Evolutionary conservation across 352 stramenopile species (phyloP).

Genomic region (Hyaloperonospora brassicae): DNA sequence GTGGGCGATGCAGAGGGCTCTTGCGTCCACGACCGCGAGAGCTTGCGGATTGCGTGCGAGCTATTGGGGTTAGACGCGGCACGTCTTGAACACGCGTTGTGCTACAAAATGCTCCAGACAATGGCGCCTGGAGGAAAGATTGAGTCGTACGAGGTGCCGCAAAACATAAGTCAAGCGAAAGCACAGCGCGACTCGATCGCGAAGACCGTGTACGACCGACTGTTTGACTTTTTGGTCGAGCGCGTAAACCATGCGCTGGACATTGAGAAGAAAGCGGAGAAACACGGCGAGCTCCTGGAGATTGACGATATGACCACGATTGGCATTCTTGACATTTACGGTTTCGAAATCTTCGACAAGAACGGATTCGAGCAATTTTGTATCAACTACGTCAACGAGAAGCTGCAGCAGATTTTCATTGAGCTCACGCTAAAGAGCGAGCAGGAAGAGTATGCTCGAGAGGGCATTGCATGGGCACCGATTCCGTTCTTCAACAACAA

Average conservation of each 20-base stretch:
- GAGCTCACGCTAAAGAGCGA: slow-evolving; percentile 85
- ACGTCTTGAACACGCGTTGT: slow-evolving; percentile 61
- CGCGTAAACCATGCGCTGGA: slow-evolving; percentile 82
- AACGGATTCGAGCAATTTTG: slow-evolving; percentile 94
- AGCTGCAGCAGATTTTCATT: slow-evolving; percentile 91
- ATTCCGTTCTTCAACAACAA: slow-evolving; percentile 93
- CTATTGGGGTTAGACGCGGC: slow-evolving; percentile 59
- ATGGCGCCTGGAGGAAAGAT: slow-evolving; percentile 80
- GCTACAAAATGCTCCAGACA: slow-evolving; percentile 80
- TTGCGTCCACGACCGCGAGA: slow-evolving; percentile 34
- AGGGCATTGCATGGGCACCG: slow-evolving; percentile 87
- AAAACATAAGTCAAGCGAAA: slow-evolving; percentile 80
- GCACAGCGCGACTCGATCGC: slow-evolving; percentile 93
- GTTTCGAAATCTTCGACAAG: slow-evolving; percentile 93
- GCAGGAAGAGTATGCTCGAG: slow-evolving; percentile 93
- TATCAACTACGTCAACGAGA: slow-evolving; percentile 94
- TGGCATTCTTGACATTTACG: slow-evolving; percentile 95
- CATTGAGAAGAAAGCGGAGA: slow-evolving; percentile 76
- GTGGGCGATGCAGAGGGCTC: slow-evolving; percentile 73
- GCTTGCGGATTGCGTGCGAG: slow-evolving; percentile 57
- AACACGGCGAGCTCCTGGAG: slow-evolving; percentile 66
- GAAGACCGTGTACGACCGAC: slow-evolving; percentile 92
- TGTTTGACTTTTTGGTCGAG: slow-evolving; percentile 96
- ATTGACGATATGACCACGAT: slow-evolving; percentile 76
- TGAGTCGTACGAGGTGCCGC: slow-evolving; percentile 81